Conservation (phyloP, 176 grass and related monocot genomes). For the Juncus inflexus region DNA sequence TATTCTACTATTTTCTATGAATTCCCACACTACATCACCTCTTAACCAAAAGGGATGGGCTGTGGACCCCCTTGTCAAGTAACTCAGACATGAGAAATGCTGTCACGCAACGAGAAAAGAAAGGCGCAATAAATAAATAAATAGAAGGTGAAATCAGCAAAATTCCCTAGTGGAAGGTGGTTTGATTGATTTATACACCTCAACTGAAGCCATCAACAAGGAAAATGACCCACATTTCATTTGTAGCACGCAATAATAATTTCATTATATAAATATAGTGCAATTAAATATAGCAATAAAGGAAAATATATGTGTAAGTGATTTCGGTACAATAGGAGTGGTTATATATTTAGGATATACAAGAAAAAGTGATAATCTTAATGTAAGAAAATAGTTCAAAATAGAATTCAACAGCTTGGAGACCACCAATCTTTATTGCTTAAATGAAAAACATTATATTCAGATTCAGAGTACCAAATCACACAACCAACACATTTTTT, state of each 20-base stretch:
- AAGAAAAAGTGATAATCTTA: not conserved
- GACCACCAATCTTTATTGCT: conserved; percentile 17
- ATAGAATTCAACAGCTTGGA: conserved; percentile 10
- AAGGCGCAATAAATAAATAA: not conserved
- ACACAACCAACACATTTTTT: no score
- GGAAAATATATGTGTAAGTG: no score
- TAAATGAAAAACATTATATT: conserved; percentile 8
- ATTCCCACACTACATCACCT: conserved; percentile 9
- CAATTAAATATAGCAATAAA: no score
- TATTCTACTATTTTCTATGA: no score
- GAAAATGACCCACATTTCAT: conserved; percentile 20
- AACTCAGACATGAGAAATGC: conserved; percentile 13
- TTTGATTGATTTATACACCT: conserved; percentile 35
- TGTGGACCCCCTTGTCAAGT: conserved; percentile 11
- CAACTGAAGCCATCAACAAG: conserved; percentile 27
- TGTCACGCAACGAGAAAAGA: conserved; percentile 25
- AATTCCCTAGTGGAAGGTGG: conserved; percentile 19
- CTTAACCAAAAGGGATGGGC: conserved; percentile 10
- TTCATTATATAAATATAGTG: no score
- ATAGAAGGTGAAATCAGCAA: conserved; percentile 26
- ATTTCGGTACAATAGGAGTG: no score
- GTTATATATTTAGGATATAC: not conserved
- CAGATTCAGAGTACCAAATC: conserved; percentile 20
- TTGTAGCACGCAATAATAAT: no score
- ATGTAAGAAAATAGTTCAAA: conserved; percentile 1